phyloP scores from a whole-genome alignment of 1,139 yeast genomes.

The Debaryomycetaceae sp. region DNA sequence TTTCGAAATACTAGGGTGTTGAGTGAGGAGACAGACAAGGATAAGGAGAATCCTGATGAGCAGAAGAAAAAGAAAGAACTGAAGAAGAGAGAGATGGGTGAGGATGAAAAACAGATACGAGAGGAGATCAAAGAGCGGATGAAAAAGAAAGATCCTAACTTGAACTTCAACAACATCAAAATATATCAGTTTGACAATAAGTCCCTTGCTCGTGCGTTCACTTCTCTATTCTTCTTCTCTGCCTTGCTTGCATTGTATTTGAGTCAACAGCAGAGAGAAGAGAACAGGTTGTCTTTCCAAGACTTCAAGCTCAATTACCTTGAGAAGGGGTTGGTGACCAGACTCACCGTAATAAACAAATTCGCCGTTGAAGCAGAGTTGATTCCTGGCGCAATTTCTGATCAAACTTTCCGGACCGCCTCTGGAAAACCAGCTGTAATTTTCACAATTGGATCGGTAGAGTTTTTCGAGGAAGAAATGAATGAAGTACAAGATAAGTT shows the following conservation, averaged over 20 bases:
- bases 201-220: constrained; percentile 13
- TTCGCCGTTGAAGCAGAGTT: constrained; percentile 72
- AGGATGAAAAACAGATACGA: constrained; percentile 27
- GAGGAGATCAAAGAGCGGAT: constrained; percentile 31
- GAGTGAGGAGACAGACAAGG: constrained; percentile 3
- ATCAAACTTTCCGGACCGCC: constrained; percentile 35
- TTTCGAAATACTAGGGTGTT: neutral
- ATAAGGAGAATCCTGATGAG: constrained; percentile 7
- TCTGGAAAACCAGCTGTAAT: constrained; percentile 45
- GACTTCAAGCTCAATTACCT: constrained; percentile 82
- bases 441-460: constrained; percentile 73
- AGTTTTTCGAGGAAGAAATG: constrained; percentile 67
- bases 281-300: constrained; percentile 72
- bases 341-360: constrained; percentile 72
- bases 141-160: constrained; percentile 29
- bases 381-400: constrained; percentile 54
- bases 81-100: constrained; percentile 9
- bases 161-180: constrained; percentile 30
- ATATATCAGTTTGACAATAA: constrained; percentile 26
- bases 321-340: constrained; percentile 79
- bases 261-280: constrained; percentile 12
- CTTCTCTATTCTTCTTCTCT: constrained; percentile 11
- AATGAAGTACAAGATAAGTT: constrained; percentile 58
- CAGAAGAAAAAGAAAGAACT: constrained; percentile 7
- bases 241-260: constrained; percentile 10